Evolutionary conservation across 2,329 filamentous ascomycete genomes (phyloP), one percentile per base, ranked within the genome.

Genomic region (Periconia macrospinosa): DNA sequence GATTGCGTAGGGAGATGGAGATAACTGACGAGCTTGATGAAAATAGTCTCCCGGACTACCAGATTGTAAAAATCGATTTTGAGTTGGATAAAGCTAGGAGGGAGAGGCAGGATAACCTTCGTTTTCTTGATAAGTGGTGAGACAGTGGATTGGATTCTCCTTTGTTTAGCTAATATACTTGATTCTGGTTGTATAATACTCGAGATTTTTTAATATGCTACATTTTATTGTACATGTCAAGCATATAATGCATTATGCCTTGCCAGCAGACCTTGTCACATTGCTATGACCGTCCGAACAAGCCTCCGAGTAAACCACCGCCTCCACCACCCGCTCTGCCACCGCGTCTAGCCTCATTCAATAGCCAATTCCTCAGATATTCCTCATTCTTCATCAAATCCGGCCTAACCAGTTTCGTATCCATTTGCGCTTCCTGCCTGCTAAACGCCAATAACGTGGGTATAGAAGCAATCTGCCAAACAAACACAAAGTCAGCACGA

Each of bases 361-460:
- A 66, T 52, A 82, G 68, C 80, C 80, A 82, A 45, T 73, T 65
- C 45, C 62, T 72, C 57, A 82, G 57, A 52, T 78, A 77, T 7
- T 71, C 71, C 57, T 69, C 71, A 54, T 75, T 72, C 66, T 75
- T 76, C 73, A 82, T 69, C 45, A 80, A 69, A 18, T 78, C 74
- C n/a, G 78, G 63, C 42, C 66, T 63, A 5, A 70, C 72, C 14
- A 81, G 59, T 52, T 73, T 75, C 1, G 78, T 81, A 57, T 78
- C 75, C 27, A 79, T 62, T 58, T 81, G 79, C 42, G 80, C 73
- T 58, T 82, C 80, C 51, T 76, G 72, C 17, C 79, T 68, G 56
- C 78, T 78, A 56, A 82, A 82, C 0, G 79, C 75, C 47, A 82
- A 63, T 33, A 82, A 55, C 11, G 79, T 81, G 1, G 80, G 80